Evolutionary conservation across 2,329 filamentous ascomycete species (phyloP).

Genomic region (Claviceps capensis): DNA sequence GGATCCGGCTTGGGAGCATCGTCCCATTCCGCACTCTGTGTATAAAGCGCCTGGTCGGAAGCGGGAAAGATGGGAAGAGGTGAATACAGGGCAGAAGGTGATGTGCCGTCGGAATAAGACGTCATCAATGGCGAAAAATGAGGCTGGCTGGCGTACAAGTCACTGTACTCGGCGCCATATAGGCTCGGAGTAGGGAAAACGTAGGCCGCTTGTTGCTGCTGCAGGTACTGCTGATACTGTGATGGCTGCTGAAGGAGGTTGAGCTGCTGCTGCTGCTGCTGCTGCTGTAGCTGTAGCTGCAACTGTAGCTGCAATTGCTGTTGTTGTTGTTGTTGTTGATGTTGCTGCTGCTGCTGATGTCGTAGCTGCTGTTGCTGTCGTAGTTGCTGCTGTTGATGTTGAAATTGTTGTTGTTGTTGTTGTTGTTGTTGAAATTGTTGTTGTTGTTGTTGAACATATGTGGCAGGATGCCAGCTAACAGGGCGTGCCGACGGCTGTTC

Average conservation of each 20-base stretch:
- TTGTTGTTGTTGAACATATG: slow-evolving; percentile 27
- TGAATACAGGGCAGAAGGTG: slow-evolving; percentile 40
- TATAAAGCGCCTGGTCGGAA: slow-evolving; percentile 25
- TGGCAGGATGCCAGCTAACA: slow-evolving; percentile 62
- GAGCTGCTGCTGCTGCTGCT: neutral
- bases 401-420: slow-evolving; percentile 8
- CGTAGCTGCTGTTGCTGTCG: no score
- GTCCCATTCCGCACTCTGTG: slow-evolving; percentile 25
- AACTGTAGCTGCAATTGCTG: slow-evolving; percentile 12
- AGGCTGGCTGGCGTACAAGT: slow-evolving; percentile 26
- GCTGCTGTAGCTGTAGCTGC: slow-evolving; percentile 1
- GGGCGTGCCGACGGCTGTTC: slow-evolving; percentile 10
- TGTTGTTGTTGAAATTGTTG: slow-evolving; percentile 8
- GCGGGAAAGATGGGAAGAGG: slow-evolving; percentile 32
- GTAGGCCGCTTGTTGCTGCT: slow-evolving; percentile 23
- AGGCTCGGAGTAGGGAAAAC: slow-evolving; percentile 23
- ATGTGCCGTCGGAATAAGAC: slow-evolving; percentile 44
- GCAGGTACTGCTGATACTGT: slow-evolving; percentile 22
- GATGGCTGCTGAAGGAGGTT: slow-evolving; percentile 10
- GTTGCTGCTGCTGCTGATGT: slow-evolving; percentile 15
- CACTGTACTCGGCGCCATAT: slow-evolving; percentile 24
- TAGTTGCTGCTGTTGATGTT: neutral
- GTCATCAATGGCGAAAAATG: slow-evolving; percentile 38
- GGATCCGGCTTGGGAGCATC: slow-evolving; percentile 16
- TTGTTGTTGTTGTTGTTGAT: slow-evolving; percentile 14